Conservation (phyloP, 1,139 yeast genomes). For the Pichia sp. region DNA sequence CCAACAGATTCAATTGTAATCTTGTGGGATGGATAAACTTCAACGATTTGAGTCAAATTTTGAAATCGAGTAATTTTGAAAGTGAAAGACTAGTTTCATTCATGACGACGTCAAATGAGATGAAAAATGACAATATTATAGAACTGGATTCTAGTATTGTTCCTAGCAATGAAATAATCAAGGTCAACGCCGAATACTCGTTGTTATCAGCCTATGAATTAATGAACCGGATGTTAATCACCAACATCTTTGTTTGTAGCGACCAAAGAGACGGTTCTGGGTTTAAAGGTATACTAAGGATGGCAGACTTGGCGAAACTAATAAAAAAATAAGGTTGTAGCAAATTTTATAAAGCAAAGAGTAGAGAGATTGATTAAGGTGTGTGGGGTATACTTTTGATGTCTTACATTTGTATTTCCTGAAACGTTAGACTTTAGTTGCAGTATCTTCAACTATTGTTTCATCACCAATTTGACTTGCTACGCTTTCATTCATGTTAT, state of each 20-base stretch:
- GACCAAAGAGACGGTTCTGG: slow-evolving; percentile 10
- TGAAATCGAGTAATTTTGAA: not conserved
- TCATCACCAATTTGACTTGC: not conserved
- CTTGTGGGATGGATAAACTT: slow-evolving; percentile 17
- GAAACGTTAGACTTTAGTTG: not conserved
- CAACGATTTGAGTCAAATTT: slow-evolving; percentile 7
- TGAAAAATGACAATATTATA: slow-evolving; percentile 2
- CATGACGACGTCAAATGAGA: not conserved
- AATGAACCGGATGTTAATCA: slow-evolving; percentile 30
- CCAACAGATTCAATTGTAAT: slow-evolving; percentile 6
- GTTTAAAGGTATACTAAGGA: slow-evolving; percentile 30
- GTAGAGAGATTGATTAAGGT: too few relatives aligned
- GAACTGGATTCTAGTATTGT: slow-evolving; percentile 10
- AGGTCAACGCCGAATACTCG: slow-evolving; percentile 25
- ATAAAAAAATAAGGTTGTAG: slow-evolving; percentile 4
- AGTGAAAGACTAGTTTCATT: slow-evolving; percentile 9
- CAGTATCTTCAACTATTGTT: not conserved
- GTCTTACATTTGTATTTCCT: not conserved
- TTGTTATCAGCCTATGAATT: slow-evolving; percentile 32
- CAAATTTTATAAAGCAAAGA: not conserved
- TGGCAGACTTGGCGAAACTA: slow-evolving; percentile 25
- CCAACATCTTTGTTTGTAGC: slow-evolving; percentile 24
- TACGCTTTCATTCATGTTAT: not conserved
- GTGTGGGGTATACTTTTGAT: too few relatives aligned
- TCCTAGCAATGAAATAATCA: slow-evolving; percentile 17